These are phyloP conservation scores for Fusarium coffeatum DNA, from an alignment of 2,329 filamentous ascomycete genomes.

Conservation along the genomic window DNA sequence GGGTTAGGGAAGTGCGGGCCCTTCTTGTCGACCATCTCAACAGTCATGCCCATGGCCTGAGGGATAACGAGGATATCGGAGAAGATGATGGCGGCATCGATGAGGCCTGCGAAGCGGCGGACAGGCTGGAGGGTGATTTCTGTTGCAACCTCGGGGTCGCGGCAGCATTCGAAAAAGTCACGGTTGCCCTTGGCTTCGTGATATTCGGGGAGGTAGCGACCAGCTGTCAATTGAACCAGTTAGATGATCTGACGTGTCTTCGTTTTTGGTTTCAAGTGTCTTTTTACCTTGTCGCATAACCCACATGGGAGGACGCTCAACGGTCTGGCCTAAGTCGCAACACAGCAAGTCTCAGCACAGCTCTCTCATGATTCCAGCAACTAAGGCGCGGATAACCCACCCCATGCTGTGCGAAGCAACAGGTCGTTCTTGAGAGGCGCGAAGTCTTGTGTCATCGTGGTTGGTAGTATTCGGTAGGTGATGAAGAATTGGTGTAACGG, in stretches of 20 bases:
- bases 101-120: constrained; percentile 87
- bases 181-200: constrained; percentile 90
- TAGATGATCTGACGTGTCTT: constrained; percentile 7
- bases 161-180: constrained; percentile 99
- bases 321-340: constrained; percentile 75
- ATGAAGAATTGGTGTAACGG: constrained; percentile 5
- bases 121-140: constrained; percentile 95
- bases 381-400: constrained; percentile 60
- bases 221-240: constrained; percentile 67
- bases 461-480: constrained; percentile 42
- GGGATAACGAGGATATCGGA: constrained; percentile 98
- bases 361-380: constrained; percentile 24
- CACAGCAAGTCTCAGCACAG: constrained; percentile 38
- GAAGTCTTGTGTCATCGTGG: constrained; percentile 76
- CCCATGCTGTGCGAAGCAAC: constrained; percentile 88
- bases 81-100: constrained; percentile 98
- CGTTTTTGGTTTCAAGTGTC: neutral
- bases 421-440: constrained; percentile 92
- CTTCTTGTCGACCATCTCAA: constrained; percentile 98
- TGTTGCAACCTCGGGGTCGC: constrained; percentile 90
- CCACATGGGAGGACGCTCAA: constrained; percentile 96
- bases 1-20: constrained; percentile 94
- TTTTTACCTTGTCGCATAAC: constrained; percentile 95
- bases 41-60: constrained; percentile 97
- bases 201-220: constrained; percentile 97